Base-by-base conservation (phyloP, 345 rosid species). In the Aquilaria sinensis region DNA sequence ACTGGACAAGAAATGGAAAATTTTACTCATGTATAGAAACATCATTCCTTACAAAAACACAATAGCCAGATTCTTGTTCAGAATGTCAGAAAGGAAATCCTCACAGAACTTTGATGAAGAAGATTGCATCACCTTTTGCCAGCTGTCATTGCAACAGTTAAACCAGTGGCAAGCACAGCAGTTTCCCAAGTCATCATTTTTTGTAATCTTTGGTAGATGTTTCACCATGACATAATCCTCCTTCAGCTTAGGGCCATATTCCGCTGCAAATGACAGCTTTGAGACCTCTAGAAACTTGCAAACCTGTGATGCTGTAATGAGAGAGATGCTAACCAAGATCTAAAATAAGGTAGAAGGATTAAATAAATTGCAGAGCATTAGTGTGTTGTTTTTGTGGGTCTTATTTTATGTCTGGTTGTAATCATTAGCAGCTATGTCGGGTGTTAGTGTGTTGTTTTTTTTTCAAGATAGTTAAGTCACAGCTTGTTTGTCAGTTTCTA, bases 211-310 rank as follows among this genome's bases (percentile, higher is more conserved):
- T 29, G 98, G 97, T 59, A 95, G 83, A 79, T 95, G 99, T 76
- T 81, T 91, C 62, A 79, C 97, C 98, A 89, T 85, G 53, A 95
- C 82, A 61, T 77, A 85, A 56, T 87, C 99, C 81, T 95, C 99
- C 80, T 84, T 95, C 76, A 91, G 83, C 81, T 95, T 95, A 62
- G 97, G 86, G 56, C 99, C 99, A 80, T 91, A 95, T 77, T 95
- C 97, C 11, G 90, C 90, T 69, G 81, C 79, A 74, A 95, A 91
- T 63, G 98, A 95, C 85, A 95, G 67, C 71, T 79, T 89, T 54
- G 99, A 95, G 64, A 89, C 99, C 83, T 95, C 98, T 86, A 95
- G 74, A 75, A 95, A 95, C 80, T 83, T 91, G 90, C 99, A 95
- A 63, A 95, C 99, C 99, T 95, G 68, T 67, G 74, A 62, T 63